phyloP scores from a whole-genome alignment of 805 yeast genomes.

The Yarrowia sp. region DNA sequence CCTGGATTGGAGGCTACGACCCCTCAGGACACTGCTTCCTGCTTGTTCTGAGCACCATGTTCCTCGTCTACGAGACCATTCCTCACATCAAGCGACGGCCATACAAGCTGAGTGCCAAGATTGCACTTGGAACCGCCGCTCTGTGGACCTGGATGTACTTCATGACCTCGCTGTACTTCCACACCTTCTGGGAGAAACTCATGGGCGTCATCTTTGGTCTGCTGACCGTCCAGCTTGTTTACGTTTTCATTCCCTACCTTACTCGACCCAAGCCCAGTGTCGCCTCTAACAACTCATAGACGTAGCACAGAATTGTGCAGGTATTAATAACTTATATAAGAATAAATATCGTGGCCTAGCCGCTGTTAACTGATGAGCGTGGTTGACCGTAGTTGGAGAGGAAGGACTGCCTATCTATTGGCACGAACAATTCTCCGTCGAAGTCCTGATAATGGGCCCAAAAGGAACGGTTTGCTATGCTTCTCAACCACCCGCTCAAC shows the following conservation, averaged over 20 bases:
- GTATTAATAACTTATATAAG: conserved; percentile 28
- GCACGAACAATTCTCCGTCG: not conserved
- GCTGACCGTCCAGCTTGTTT: conserved; percentile 57
- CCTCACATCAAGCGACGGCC: conserved; percentile 47
- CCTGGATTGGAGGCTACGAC: conserved; percentile 89
- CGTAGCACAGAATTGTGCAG: not conserved
- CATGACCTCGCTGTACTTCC: conserved; percentile 85
- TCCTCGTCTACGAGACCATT: conserved; percentile 68
- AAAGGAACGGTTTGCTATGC: not conserved
- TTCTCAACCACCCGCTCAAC: conserved; percentile 21
- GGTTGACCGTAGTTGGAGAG: not conserved
- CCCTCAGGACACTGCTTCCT: conserved; percentile 94
- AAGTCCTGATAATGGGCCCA: conserved; percentile 6
- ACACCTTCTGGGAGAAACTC: conserved; percentile 75
- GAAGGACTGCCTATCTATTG: not conserved
- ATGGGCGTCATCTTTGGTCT: conserved; percentile 73
- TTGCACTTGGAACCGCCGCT: conserved; percentile 51
- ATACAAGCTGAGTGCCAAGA: conserved; percentile 43
- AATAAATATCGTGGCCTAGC: conserved; percentile 21
- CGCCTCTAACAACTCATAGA: conserved; percentile 18
- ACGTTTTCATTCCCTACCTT: conserved; percentile 46
- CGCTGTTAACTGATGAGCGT: not conserved
- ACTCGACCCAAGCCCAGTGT: conserved; percentile 17
- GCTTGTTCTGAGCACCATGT: conserved; percentile 67
- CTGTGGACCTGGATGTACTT: conserved; percentile 89